Evolutionary conservation across 225 moss, liverwort and hornwort species (phyloP), one percentile per base, ranked within the genome.

Genomic region (Rhytidiadelphus loreus): DNA sequence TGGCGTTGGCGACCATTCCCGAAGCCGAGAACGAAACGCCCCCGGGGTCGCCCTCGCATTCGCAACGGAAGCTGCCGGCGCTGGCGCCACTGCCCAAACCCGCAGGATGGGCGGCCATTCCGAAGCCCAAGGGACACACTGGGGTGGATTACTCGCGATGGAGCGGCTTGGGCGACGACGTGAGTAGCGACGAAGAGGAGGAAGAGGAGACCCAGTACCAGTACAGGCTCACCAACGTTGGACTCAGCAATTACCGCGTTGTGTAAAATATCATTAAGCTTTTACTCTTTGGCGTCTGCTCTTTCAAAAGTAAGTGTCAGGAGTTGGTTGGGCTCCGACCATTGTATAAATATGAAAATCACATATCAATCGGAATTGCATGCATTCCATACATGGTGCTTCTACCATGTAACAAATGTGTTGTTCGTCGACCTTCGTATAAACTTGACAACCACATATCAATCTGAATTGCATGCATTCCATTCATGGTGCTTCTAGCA

Each of bases 101-200:
- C 68, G 94, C 89, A 24, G 97, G 99, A 25, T 99, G 99, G 99
- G 99, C 96, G 69, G 97, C 99, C 41, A 97, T 99, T 80, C 94
- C 97, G 19, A 99, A 99, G 90, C 99, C 99, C 52, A 92, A 93
- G 85, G 99, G 97, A 26, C 97, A 99, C 90, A 93, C 94, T 4
- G 91, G 93, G 55, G 93, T 99, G 14, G 97, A 99, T 88, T 99
- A 99, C 85, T 97, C 99, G 76, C 95, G 95, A 53, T 99, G 96
- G 96, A 97, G 95, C 81, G 90, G 91, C 82, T 70, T 99, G 78
- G 99, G 96, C 64, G 96, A 97, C 90, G 97, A 99, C 88, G 63
- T 99, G 81, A 97, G 96, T 86, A 95, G 95, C 89, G 95, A 95
- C 66, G 98, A 99, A 21, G 97, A 98, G 68, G 96, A 96, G 12